Evolutionary conservation across 2,329 filamentous ascomycete species (phyloP), one percentile per base, ranked within the genome.

Genomic region (Aspergillus sp.): DNA sequence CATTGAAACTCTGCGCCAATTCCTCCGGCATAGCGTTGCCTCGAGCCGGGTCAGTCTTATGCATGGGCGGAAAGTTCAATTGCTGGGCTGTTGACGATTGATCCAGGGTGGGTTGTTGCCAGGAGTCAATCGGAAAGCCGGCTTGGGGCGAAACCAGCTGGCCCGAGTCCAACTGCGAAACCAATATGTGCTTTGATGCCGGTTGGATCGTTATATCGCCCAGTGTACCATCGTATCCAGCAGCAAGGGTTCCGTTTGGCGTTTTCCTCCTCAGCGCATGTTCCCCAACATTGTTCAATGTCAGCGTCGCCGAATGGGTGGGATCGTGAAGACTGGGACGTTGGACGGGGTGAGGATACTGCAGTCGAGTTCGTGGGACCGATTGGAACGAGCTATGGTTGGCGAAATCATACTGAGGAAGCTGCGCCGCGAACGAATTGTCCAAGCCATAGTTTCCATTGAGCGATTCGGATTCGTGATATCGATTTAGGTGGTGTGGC

Each of bases 251-350:
- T n/a, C 93, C 95, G 69, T 88, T 93, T 4, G 93, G 95, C 8
- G 93, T 98, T 75, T 98, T 98, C 64, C 93, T 86, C 64, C 93
- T 87, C 56, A 97, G 81, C 66, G 91, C 90, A 73, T 96, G 87
- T 73, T 96, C 91, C 11, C 64, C 68, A 17, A 65, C 48, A 51
- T 57, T 64, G 21, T 70, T 68, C 9, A 62, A 41, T 27, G 59
- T 44, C 19, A 35, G 67, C 27, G 65, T 60, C 48, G 62, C 61
- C n/a, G 67, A 62, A 12, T 64, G 64, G 7, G 66, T 56, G 25
- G 64, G 56, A 59, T 73, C 67, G 37, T 67, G 71, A 39, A 64
- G 43, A 48, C 72, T 68, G 41, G 71, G 64, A 45, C 73, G 73
- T 57, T 77, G 75, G 8, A 77, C 64, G 8, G 75, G 74, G 31